phyloP scores from a whole-genome alignment of 176 grass and related monocot genomes.

The Rhynchospora breviuscula region DNA sequence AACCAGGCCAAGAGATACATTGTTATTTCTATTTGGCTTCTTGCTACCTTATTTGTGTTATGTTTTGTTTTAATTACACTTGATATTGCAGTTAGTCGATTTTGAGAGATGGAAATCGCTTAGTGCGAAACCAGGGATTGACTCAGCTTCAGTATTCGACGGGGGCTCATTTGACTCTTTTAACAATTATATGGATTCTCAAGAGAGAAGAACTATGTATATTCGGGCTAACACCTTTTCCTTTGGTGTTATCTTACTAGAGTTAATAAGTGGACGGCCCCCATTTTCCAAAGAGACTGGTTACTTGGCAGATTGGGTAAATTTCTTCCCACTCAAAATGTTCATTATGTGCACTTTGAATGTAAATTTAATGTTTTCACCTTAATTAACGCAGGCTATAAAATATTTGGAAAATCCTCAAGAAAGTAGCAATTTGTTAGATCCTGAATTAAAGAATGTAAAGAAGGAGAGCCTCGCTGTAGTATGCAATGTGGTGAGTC shows the following conservation, averaged over 20 bases:
- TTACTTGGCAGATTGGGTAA: conserved; percentile 67
- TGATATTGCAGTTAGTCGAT: conserved; percentile 63
- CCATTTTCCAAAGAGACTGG: conserved; percentile 49
- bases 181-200: conserved; percentile 31
- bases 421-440: conserved; percentile 54
- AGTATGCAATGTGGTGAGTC: conserved; percentile 74
- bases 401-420: conserved; percentile 54
- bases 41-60: not conserved
- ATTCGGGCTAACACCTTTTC: conserved; percentile 76
- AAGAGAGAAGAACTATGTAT: conserved; percentile 52
- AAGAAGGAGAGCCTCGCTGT: conserved; percentile 56
- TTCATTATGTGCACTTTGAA: conserved; percentile 1
- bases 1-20: not conserved
- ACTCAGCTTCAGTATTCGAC: conserved; percentile 33
- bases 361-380: not conserved
- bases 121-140: conserved; percentile 44
- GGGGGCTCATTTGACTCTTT: conserved; percentile 37
- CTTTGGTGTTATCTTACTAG: conserved; percentile 75
- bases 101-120: conserved; percentile 82
- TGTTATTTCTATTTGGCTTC: conserved; percentile 9
- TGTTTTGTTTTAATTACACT: not conserved
- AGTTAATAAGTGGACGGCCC: conserved; percentile 72
- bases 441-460: conserved; percentile 48
- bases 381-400: conserved; percentile 38
- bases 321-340: not conserved